Conservation (phyloP, 1,139 yeast genomes). For the Sugiyamaella pinicola region DNA sequence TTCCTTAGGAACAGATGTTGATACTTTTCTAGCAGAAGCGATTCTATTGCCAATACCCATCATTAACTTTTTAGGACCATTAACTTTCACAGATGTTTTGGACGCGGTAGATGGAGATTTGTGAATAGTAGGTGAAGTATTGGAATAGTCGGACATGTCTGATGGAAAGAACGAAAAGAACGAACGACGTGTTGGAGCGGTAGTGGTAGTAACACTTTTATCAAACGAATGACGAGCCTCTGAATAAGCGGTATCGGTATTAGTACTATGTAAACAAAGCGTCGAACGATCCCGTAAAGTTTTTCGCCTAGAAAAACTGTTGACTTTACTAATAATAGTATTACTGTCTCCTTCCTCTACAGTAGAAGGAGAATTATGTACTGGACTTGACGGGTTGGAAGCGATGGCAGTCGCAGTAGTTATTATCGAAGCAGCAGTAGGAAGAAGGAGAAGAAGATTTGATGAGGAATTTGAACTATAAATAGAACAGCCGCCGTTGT, state of each 20-base stretch:
- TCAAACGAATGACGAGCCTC: neutral
- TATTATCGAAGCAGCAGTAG: conserved; percentile 2
- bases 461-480: neutral
- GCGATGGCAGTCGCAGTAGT: conserved; percentile 9
- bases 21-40: conserved; percentile 14
- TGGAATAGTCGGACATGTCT: neutral
- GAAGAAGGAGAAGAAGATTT: neutral
- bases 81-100: conserved; percentile 7
- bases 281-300: neutral
- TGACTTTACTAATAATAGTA: neutral
- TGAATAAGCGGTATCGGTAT: neutral
- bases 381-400: neutral
- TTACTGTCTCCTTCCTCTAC: too few species aligned
- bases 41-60: conserved; percentile 22
- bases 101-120: neutral
- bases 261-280: neutral
- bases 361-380: neutral
- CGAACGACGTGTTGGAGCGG: neutral
- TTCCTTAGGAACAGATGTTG: neutral
- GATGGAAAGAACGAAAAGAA: neutral
- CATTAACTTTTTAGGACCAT: conserved; percentile 21
- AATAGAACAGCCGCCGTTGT: neutral
- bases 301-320: conserved; percentile 1
- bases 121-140: neutral
- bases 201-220: neutral